A percentile compares a stretch with the other conserved stretches of the same genome.
These are phyloP conservation scores for Brassica juncea DNA, from an alignment of 345 rosid species.

Conservation along the genomic window DNA sequence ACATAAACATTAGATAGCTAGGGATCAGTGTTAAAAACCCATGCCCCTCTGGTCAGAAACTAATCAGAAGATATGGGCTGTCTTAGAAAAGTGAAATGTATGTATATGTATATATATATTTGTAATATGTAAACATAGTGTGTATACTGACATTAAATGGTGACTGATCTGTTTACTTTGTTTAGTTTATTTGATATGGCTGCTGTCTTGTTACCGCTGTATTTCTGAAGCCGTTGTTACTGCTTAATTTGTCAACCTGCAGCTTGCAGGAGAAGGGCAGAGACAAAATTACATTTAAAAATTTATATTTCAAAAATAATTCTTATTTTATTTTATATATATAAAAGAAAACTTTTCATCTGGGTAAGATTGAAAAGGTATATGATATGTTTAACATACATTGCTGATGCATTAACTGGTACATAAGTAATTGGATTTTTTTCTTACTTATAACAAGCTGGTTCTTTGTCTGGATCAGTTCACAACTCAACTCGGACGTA, in stretches of 20 bases:
- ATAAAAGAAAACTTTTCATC: neutral
- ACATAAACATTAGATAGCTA: constrained; percentile 18
- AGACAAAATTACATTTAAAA: constrained; percentile 2
- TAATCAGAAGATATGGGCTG: constrained; percentile 30
- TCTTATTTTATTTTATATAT: neutral
- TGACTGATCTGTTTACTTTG: constrained; percentile 20
- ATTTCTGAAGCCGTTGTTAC: constrained; percentile 33
- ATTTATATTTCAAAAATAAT: neutral
- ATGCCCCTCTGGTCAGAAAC: constrained; percentile 35
- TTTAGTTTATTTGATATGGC: constrained; percentile 36
- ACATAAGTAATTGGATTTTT: neutral
- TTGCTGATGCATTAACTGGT: constrained; percentile 35
- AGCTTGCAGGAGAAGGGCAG: constrained; percentile 39
- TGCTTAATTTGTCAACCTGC: constrained; percentile 40
- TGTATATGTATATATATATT: neutral
- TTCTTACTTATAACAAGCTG: constrained; percentile 5
- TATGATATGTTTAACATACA: constrained; percentile 30
- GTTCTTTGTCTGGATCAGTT: constrained; percentile 30
- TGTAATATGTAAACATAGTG: constrained; percentile 19
- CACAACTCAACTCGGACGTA: constrained; percentile 9
- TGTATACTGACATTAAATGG: constrained; percentile 20
- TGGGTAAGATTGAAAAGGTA: constrained; percentile 28
- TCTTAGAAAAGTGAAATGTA: constrained; percentile 32
- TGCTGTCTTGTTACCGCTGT: constrained; percentile 34
- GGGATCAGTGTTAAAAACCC: constrained; percentile 35